A percentile compares a stretch with the other conserved stretches of the same genome.
Conservation (phyloP, 345 rosid species). For the Acer campestre region DNA sequence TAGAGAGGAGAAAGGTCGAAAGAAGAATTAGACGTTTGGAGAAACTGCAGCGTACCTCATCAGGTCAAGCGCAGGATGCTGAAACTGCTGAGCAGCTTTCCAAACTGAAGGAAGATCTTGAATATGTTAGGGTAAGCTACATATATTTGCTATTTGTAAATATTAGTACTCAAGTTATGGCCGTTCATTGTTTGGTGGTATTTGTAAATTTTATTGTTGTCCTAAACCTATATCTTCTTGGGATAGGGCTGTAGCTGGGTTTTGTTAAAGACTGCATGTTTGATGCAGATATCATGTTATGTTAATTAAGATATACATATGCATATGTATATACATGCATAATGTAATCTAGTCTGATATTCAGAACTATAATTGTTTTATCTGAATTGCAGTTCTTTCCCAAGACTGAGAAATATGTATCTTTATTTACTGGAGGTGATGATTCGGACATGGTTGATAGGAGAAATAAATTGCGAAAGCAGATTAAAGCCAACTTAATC, state of each 20-base stretch:
- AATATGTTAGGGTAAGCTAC: conserved; percentile 83
- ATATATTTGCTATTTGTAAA: background rate
- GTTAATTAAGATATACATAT: background rate
- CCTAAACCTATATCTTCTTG: too few relatives aligned
- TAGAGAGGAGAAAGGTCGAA: conserved; percentile 93
- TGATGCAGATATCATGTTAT: background rate
- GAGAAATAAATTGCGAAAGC: conserved; percentile 89
- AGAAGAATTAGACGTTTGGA: conserved; percentile 88
- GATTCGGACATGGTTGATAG: conserved; percentile 62
- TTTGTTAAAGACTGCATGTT: too few relatives aligned
- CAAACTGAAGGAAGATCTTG: conserved; percentile 95
- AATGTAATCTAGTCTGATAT: background rate
- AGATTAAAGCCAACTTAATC: conserved; percentile 86
- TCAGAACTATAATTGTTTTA: conserved; percentile 3
- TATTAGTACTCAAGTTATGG: too few relatives aligned
- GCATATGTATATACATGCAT: background rate
- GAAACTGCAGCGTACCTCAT: conserved; percentile 81
- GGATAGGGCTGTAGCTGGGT: too few relatives aligned
- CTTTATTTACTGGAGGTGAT: conserved; percentile 85
- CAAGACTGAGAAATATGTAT: conserved; percentile 93
- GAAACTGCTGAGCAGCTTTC: conserved; percentile 73
- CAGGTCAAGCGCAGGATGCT: conserved; percentile 68
- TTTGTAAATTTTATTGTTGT: too few relatives aligned
- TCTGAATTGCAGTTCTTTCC: conserved; percentile 77
- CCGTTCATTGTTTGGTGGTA: too few relatives aligned